Base-by-base conservation (phyloP, 2,329 filamentous ascomycete genomes). In the Torrubiella hemipterigena region DNA sequence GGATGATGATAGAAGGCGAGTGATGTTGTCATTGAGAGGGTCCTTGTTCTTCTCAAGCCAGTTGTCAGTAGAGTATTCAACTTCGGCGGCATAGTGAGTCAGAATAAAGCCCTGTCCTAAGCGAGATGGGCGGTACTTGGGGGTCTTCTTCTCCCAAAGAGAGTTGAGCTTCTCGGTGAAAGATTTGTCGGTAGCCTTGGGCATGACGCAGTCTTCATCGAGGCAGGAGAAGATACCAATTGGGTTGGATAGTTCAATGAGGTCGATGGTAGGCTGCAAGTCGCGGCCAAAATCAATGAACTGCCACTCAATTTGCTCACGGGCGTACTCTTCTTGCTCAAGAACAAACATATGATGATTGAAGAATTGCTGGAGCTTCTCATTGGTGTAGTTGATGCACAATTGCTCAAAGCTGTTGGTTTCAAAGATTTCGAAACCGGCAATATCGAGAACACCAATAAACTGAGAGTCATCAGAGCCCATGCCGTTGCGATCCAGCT, bases 21-120 rank as follows among this genome's bases (percentile, higher is more conserved):
- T 98, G 39, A 98, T 71, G 40, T 96, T 98, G 65, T 98, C 93
- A 47, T 96, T 96, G 27, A 98, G 58, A 2, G 91, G 93, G 48
- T 98, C 91, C 54, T 98, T 98, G 65, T 98, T 98, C 68, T 96
- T 98, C 55, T 96, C 89, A 20, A 98, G 63, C 91, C 91, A 98
- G 35, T 82, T 82, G 34, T 89, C 76, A 0, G 91, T 98, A 1
- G 81, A 86, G 53, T 98, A 98, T 54, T 98, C 93, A 3, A 98
- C 91, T 54, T 96, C 91, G 17, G 91, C 87, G 16, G 91, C 91
- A 49, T 98, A 98, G 51, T 98, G 91, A 0, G 91, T 98, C 14
- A 98, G 73, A 44, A 95, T 78, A 49, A 98, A 98, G 11, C 91
- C 93, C 48, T 95, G 84, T 1, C 77, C 82, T 11, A 95, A 70